Evolutionary conservation across 495 filamentous ascomycete species (phyloP), one percentile per base, ranked within the genome.

Genomic region (Aspergillus wentii): DNA sequence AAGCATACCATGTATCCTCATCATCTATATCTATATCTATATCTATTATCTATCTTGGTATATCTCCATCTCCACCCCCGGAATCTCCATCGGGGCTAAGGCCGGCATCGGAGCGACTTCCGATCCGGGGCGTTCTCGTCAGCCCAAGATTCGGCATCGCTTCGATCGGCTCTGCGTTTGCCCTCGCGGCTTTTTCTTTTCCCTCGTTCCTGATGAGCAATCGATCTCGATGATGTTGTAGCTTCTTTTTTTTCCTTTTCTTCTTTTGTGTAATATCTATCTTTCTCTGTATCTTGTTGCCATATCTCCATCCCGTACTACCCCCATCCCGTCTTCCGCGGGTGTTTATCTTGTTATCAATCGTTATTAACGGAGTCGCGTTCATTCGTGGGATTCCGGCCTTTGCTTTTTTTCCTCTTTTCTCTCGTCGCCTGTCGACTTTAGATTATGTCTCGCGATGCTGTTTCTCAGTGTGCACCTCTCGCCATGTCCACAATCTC

Each of bases 81-180:
- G 31, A 38, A 4, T 4, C 15, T 5, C 17, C 26, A 22, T 25
- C 14, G 29, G 13, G 7, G 17, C 27, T 33, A 22, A 35, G 43
- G 53, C 58, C 61, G 61, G 61, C 61, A 64, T 62, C 61, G 61
- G 61, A 56, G 48, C 20, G 20, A 15, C 11, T 29, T 14, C 30
- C 48, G 52, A 38, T 30, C 46, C 59, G 59, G 56, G 42, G 33
- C 38, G 20, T 60, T 62, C 42, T 62, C 59, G 51, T 57, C 53
- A 53, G 51, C n/a, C n/a, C n/a, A n/a, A n/a, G n/a, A n/a, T n/a
- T n/a, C n/a, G n/a, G n/a, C n/a, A n/a, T n/a, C n/a, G n/a, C n/a
- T 28, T 4, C 13, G 25, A 13, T 28, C 25, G 25, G 25, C 9
- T 28, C 25, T 28, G 25, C 25, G 13, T 28, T 28, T 13, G 25